These are phyloP conservation scores for Neurospora sp. DNA, from an alignment of 495 filamentous ascomycete genomes.

Conservation along the genomic window DNA sequence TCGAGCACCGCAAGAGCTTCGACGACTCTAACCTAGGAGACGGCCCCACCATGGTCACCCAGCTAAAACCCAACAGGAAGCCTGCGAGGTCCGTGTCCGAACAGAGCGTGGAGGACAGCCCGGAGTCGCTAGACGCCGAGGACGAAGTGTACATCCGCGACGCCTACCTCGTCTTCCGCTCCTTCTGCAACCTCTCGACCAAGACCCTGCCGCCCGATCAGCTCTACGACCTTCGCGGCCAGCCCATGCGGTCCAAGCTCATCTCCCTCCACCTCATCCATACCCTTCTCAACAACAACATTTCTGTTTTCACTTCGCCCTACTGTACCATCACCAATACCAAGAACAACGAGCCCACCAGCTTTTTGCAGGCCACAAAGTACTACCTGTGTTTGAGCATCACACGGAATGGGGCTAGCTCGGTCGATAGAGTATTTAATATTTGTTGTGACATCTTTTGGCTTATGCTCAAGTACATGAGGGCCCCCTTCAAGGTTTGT, in stretches of 20 bases:
- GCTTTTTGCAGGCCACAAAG: constrained; percentile 89
- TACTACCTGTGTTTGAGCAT: constrained; percentile 92
- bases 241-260: constrained; percentile 94
- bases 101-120: constrained; percentile 39
- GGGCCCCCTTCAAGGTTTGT: constrained; percentile 80
- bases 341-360: constrained; percentile 71
- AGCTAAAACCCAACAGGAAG: constrained; percentile 49
- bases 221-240: constrained; percentile 80
- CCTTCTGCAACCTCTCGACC: constrained; percentile 94
- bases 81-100: constrained; percentile 49
- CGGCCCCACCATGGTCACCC: constrained; percentile 87
- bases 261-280: constrained; percentile 91
- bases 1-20: constrained; percentile 87
- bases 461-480: constrained; percentile 89
- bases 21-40: constrained; percentile 87
- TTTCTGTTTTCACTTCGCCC: constrained; percentile 76
- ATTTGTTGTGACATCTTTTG: constrained; percentile 96
- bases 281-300: constrained; percentile 85
- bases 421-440: constrained; percentile 84
- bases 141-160: constrained; percentile 96
- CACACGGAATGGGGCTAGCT: constrained; percentile 88
- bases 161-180: constrained; percentile 91
- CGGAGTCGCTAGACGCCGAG: constrained; percentile 69
- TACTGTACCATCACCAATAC: constrained; percentile 82
- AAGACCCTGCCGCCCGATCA: constrained; percentile 83